These are phyloP conservation scores for Chondrus crispus DNA, from an alignment of 23 red algal species.

Conservation along the genomic window DNA sequence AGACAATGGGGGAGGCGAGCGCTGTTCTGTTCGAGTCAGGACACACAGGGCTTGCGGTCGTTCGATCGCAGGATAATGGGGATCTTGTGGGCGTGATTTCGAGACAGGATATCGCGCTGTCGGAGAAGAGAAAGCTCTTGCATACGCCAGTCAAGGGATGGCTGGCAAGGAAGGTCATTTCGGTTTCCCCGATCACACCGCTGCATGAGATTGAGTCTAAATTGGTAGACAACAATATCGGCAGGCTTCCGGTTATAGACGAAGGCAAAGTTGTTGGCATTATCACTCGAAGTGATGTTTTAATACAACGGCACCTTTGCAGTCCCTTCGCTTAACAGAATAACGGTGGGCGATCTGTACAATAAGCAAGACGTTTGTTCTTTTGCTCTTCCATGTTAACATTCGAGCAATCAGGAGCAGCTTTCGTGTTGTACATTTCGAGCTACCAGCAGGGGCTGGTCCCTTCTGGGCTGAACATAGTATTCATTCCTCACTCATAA, in stretches of 20 bases:
- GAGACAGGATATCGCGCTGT: conserved; percentile 10
- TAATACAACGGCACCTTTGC: conserved; percentile 30
- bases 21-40: conserved; percentile 45
- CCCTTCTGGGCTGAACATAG: too few relatives aligned
- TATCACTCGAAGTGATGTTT: conserved; percentile 59
- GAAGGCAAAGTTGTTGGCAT: conserved; percentile 59
- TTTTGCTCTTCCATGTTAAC: too few relatives aligned
- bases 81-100: conserved; percentile 55
- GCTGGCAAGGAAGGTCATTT: conserved; percentile 40
- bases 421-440: too few relatives aligned
- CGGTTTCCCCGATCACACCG: conserved; percentile 21
- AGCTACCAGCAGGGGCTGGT: too few relatives aligned
- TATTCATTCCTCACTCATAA: too few relatives aligned
- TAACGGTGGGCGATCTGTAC: too few relatives aligned
- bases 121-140: conserved; percentile 33
- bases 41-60: conserved; percentile 40
- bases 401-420: too few relatives aligned
- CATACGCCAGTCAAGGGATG: conserved; percentile 23
- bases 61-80: not conserved
- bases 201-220: conserved; percentile 38
- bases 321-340: not conserved
- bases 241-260: conserved; percentile 55
- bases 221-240: conserved; percentile 45
- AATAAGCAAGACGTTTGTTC: too few relatives aligned
- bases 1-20: conserved; percentile 37